Conservation (phyloP, 768 basidiomycete genomes). For the Antrodiella citrinella region DNA sequence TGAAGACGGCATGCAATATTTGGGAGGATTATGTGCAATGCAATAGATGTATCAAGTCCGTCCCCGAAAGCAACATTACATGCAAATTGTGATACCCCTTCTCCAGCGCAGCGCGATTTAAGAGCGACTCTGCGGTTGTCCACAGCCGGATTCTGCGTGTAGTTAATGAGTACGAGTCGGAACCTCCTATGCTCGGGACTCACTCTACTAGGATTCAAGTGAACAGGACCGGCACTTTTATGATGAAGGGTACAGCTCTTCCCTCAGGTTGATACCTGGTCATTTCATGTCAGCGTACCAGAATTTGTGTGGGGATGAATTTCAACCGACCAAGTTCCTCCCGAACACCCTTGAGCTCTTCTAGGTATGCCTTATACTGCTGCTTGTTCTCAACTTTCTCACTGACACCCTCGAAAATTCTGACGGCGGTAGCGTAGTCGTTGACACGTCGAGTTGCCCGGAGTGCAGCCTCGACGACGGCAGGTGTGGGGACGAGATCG, state of each 20-base stretch:
- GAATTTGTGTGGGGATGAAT: too few relatives aligned
- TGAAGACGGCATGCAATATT: not conserved
- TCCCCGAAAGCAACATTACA: not conserved
- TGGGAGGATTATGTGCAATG: not conserved
- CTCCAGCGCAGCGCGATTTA: not conserved
- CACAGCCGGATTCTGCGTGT: not conserved
- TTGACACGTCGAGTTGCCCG: conserved; percentile 86
- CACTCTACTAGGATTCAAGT: not conserved
- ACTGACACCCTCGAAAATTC: conserved; percentile 91
- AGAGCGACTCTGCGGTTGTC: not conserved
- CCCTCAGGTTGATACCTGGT: conserved; percentile 51
- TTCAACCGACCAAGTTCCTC: conserved; percentile 89
- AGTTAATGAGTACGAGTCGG: not conserved
- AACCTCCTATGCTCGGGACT: not conserved
- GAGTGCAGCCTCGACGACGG: conserved; percentile 81
- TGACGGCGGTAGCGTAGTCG: conserved; percentile 94
- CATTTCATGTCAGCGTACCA: too few relatives aligned
- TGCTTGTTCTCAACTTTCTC: conserved; percentile 97
- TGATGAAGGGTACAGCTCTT: conserved; percentile 53
- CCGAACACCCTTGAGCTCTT: conserved; percentile 80
- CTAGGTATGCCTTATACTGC: conserved; percentile 90
- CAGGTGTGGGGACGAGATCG: conserved; percentile 84
- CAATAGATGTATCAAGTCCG: not conserved
- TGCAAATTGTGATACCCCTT: not conserved
- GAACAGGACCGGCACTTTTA: not conserved